These are phyloP conservation scores for Neurospora pannonica DNA, from an alignment of 495 filamentous ascomycete genomes.

Conservation along the genomic window DNA sequence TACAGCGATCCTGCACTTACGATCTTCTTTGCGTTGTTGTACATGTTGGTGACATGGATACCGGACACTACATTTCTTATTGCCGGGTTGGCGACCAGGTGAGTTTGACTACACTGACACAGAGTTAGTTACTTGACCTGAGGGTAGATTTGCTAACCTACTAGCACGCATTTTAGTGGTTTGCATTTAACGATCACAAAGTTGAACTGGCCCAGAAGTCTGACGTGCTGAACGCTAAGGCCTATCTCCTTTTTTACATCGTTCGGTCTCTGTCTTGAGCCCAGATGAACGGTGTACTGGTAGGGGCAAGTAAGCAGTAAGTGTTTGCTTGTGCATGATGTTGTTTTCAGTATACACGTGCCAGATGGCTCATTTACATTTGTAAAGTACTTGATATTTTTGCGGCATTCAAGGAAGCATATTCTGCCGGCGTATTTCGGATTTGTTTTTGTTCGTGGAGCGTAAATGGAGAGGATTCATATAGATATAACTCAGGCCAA, in stretches of 20 bases:
- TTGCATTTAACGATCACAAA: slow-evolving; percentile 83
- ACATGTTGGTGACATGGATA: slow-evolving; percentile 79
- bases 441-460: not conserved
- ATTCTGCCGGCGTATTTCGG: not conserved
- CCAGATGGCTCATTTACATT: not conserved
- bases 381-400: not conserved
- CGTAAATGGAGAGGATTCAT: not conserved
- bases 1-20: slow-evolving; percentile 54
- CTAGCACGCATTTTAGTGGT: slow-evolving; percentile 52
- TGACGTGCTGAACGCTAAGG: slow-evolving; percentile 71
- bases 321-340: not conserved
- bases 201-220: slow-evolving; percentile 69
- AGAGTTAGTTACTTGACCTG: not conserved
- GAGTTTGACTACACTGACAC: slow-evolving; percentile 15
- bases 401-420: not conserved
- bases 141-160: not conserved
- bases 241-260: slow-evolving; percentile 84
- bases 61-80: slow-evolving; percentile 84
- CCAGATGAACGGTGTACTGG: not conserved
- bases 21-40: slow-evolving; percentile 79
- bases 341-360: not conserved
- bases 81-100: slow-evolving; percentile 69
- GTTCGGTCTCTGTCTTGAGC: slow-evolving; percentile 45
- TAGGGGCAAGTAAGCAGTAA: not conserved
- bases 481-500: not conserved